Evolutionary conservation across 345 rosid species (phyloP).

Genomic region (Psidium friedrichsthalianum): DNA sequence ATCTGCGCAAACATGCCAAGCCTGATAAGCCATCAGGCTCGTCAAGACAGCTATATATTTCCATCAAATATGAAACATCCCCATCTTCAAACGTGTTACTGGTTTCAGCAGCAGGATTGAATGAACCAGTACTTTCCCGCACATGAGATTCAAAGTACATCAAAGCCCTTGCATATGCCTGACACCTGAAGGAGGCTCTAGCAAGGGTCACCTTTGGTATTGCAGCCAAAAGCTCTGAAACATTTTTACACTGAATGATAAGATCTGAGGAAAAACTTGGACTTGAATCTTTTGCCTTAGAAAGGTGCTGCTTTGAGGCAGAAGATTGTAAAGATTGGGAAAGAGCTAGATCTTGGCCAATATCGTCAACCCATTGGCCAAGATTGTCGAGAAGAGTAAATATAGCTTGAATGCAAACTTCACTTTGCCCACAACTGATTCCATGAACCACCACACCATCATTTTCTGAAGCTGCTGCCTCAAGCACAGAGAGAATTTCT

Average conservation of each 20-base stretch:
- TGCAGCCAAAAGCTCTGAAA: conserved; percentile 69
- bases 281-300: conserved; percentile 49
- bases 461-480: conserved; percentile 75
- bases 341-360: conserved; percentile 77
- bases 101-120: conserved; percentile 86
- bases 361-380: conserved; percentile 97
- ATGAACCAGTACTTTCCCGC: conserved; percentile 76
- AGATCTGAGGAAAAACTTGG: conserved; percentile 34
- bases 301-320: conserved; percentile 48
- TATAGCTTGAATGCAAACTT: conserved; percentile 92
- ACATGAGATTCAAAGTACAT: conserved; percentile 97
- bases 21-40: conserved; percentile 96
- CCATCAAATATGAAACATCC: conserved; percentile 91
- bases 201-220: conserved; percentile 89
- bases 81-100: conserved; percentile 79
- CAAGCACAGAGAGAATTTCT: conserved; percentile 81
- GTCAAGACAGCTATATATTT: conserved; percentile 82
- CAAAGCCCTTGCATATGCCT: conserved; percentile 90
- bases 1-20: conserved; percentile 77
- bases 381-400: conserved; percentile 97
- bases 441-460: conserved; percentile 48
- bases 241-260: conserved; percentile 74
- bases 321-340: conserved; percentile 47
- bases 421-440: conserved; percentile 56
- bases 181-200: conserved; percentile 84